These are phyloP conservation scores for Cicer yamashitae DNA, from an alignment of 306 rosid genomes.

Conservation along the genomic window DNA sequence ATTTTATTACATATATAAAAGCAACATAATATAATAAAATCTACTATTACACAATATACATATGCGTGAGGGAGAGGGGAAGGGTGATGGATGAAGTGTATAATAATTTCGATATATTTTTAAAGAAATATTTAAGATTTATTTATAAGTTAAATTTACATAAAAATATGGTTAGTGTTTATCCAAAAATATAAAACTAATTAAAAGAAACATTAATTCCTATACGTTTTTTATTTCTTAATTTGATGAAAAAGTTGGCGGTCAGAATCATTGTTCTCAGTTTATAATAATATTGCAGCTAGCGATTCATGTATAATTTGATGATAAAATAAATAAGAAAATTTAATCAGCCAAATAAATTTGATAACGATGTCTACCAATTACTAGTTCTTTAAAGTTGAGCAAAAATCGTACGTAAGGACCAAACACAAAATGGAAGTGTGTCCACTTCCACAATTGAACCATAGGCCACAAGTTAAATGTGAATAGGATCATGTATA, in stretches of 20 bases:
- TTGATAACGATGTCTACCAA: constrained; percentile 44
- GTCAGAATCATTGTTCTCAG: constrained; percentile 33
- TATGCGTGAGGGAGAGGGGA: too few relatives aligned
- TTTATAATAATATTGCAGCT: constrained; percentile 27
- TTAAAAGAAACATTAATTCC: neutral
- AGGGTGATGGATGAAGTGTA: too few relatives aligned
- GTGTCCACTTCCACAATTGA: constrained; percentile 13
- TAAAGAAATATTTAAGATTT: neutral
- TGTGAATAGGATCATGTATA: neutral
- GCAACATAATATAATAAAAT: too few relatives aligned
- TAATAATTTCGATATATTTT: too few relatives aligned
- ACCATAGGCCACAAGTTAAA: constrained; percentile 34
- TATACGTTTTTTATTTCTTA: neutral
- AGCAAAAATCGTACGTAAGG: neutral
- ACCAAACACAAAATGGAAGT: constrained; percentile 30
- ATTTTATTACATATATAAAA: too few relatives aligned
- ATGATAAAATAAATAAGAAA: constrained; percentile 16
- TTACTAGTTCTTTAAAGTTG: neutral
- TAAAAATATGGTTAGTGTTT: neutral
- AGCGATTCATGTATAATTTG: constrained; percentile 18
- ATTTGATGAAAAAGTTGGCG: constrained; percentile 7
- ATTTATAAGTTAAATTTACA: neutral
- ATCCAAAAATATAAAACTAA: too few relatives aligned
- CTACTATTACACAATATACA: too few relatives aligned
- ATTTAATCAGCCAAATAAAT: constrained; percentile 27